Evolutionary conservation across 1,284 basidiomycete species (phyloP), one percentile per base, ranked within the genome.

Genomic region (Xanthoconium separans): DNA sequence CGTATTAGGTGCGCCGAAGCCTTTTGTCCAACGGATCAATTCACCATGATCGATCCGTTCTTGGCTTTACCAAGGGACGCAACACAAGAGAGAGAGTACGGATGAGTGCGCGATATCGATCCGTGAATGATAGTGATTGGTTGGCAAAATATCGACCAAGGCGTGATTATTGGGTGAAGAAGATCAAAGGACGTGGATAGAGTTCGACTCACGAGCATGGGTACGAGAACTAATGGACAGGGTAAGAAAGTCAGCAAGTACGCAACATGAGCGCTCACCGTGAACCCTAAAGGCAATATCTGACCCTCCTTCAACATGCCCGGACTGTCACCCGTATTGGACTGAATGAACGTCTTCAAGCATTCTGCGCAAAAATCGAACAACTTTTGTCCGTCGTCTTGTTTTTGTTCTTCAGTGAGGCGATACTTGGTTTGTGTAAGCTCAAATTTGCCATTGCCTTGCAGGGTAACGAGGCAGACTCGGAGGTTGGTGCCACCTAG

Each of bases 321-420:
- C 22, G 82, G 84, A 51, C 80, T 75, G 40, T 77, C 73, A 29
- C 78, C 79, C 47, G 87, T 79, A 62, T 92, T 89, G n/a, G 86
- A 84, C 30, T 86, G 80, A 63, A 98, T 83, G 73, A 99, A 99
- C 13, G 84, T 88, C 55, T 92, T 89, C 57, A 98, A 74, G 71
- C 92, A 98, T 70, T 97, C 87, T 0, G 93, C 96, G 69, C 96
- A 99, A 70, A 99, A 99, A 75, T 99, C 97, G 62, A 99, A 96
- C 54, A 99, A 77, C 57, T 89, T 86, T 69, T 93, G 87, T 7
- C 95, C 96, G 37, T 98, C 95, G n/a, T 90, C 91, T 61, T 97
- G 95, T 75, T 99, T 99, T 74, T 99, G 96, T 66, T 98, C 97
- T 68, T 99, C 96, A 2, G 93, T 90, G 51, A 99, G 82, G 54